Evolutionary conservation across 1,284 basidiomycete genomes (phyloP).

Genomic region (Peniophora sp.): DNA sequence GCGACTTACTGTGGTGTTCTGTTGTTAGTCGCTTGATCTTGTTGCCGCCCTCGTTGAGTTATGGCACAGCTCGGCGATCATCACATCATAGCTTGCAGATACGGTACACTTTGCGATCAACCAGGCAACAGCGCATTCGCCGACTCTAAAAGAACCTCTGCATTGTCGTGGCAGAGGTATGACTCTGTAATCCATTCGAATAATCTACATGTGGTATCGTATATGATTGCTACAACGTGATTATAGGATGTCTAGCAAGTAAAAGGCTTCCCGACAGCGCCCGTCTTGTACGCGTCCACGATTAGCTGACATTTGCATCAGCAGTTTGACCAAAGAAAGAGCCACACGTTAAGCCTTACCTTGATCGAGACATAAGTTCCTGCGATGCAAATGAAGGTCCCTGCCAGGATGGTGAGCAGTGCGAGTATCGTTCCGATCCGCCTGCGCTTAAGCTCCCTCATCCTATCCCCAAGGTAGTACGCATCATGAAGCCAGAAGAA

Average conservation of each 20-base stretch:
- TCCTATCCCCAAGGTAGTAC: slow-evolving; percentile 33
- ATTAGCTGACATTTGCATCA: slow-evolving; percentile 30
- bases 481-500: slow-evolving; percentile 50
- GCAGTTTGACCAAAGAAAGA: slow-evolving; percentile 1
- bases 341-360: slow-evolving; percentile 18
- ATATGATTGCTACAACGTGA: too few relatives aligned
- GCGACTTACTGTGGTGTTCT: too few relatives aligned
- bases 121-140: too few relatives aligned
- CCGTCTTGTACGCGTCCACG: slow-evolving; percentile 34
- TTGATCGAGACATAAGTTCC: slow-evolving; percentile 47
- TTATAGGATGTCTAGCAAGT: slow-evolving; percentile 26
- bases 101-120: too few relatives aligned
- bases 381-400: slow-evolving; percentile 45
- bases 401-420: slow-evolving; percentile 35
- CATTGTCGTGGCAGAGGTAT: too few relatives aligned
- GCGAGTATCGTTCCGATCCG: slow-evolving; percentile 28
- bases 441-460: slow-evolving; percentile 20
- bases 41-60: too few relatives aligned
- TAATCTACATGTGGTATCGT: too few relatives aligned
- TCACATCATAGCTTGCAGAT: too few relatives aligned
- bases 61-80: too few relatives aligned
- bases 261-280: slow-evolving; percentile 42
- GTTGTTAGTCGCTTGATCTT: too few relatives aligned
- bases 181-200: too few relatives aligned
- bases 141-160: too few relatives aligned